Percentiles rank a stretch among this genome's conserved stretches.
Evolutionary conservation across 1,139 yeast genomes (phyloP).

Genomic region (Scheffersomyces illinoinensis): DNA sequence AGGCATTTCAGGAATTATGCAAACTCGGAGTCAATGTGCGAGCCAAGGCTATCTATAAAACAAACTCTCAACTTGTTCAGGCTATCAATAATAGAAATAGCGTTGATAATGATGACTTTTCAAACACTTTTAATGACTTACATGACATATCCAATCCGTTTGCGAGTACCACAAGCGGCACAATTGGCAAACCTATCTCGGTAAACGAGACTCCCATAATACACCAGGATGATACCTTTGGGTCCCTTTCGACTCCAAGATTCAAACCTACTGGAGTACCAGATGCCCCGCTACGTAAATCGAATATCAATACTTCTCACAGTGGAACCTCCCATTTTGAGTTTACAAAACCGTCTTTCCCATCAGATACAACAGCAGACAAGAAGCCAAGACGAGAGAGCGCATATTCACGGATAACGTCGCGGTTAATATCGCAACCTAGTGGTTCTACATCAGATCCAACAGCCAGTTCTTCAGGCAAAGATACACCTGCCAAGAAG

Average conservation of each 20-base stretch:
- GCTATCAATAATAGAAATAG: neutral
- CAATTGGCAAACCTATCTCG: neutral
- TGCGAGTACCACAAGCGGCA: slow-evolving; percentile 8
- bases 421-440: slow-evolving; percentile 55
- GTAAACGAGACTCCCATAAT: slow-evolving; percentile 10
- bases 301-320: slow-evolving; percentile 28
- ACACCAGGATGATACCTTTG: slow-evolving; percentile 25
- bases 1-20: slow-evolving; percentile 78
- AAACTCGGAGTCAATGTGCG: slow-evolving; percentile 68
- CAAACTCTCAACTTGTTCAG: slow-evolving; percentile 8
- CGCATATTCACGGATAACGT: slow-evolving; percentile 50
- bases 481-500: slow-evolving; percentile 15
- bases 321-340: slow-evolving; percentile 22
- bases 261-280: slow-evolving; percentile 43
- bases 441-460: slow-evolving; percentile 5
- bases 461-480: slow-evolving; percentile 1
- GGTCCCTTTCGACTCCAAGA: slow-evolving; percentile 47
- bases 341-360: slow-evolving; percentile 37
- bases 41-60: slow-evolving; percentile 59
- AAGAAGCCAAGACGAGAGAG: slow-evolving; percentile 25
- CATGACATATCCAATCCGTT: slow-evolving; percentile 27
- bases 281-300: slow-evolving; percentile 55
- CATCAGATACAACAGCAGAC: slow-evolving; percentile 15
- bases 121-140: slow-evolving; percentile 6
- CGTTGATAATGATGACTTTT: neutral